phyloP scores from a whole-genome alignment of 306 rosid genomes.

The Sechiopsis laciniata region DNA sequence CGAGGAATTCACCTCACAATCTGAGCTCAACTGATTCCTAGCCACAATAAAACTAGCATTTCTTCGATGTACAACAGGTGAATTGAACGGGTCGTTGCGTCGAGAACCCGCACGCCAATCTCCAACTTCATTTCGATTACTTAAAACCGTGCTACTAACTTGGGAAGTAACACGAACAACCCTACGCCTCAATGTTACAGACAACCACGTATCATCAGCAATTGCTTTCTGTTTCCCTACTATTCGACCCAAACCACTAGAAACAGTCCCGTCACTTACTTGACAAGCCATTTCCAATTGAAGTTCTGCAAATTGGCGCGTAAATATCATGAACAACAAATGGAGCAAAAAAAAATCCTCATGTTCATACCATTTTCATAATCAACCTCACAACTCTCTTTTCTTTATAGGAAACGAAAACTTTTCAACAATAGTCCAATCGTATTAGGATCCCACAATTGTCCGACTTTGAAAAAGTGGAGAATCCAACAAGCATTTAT shows the following conservation, averaged over 20 bases:
- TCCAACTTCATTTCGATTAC: slow-evolving; percentile 25
- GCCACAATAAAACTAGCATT: slow-evolving; percentile 26
- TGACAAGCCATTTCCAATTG: slow-evolving; percentile 31
- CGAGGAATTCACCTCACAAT: slow-evolving; percentile 28
- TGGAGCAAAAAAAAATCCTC: background rate
- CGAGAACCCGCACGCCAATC: slow-evolving; percentile 20
- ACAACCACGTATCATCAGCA: slow-evolving; percentile 14
- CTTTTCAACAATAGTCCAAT: too few species aligned
- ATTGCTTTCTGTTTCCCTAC: slow-evolving; percentile 16
- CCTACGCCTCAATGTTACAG: slow-evolving; percentile 12
- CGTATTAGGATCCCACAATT: too few species aligned
- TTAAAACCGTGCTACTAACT: slow-evolving; percentile 25
- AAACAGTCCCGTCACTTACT: slow-evolving; percentile 26
- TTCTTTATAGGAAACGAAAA: too few species aligned
- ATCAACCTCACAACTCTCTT: background rate
- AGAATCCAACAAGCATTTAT: too few species aligned
- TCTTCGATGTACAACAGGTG: slow-evolving; percentile 28
- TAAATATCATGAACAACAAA: background rate
- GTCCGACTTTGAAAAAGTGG: too few species aligned
- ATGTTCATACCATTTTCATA: background rate
- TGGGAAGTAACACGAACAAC: slow-evolving; percentile 13
- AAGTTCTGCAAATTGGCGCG: slow-evolving; percentile 13
- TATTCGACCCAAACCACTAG: slow-evolving; percentile 22
- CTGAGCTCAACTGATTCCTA: slow-evolving; percentile 36
- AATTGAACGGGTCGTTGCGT: background rate